Conservation (phyloP, 768 basidiomycete genomes). For the Tricholoma sp. region DNA sequence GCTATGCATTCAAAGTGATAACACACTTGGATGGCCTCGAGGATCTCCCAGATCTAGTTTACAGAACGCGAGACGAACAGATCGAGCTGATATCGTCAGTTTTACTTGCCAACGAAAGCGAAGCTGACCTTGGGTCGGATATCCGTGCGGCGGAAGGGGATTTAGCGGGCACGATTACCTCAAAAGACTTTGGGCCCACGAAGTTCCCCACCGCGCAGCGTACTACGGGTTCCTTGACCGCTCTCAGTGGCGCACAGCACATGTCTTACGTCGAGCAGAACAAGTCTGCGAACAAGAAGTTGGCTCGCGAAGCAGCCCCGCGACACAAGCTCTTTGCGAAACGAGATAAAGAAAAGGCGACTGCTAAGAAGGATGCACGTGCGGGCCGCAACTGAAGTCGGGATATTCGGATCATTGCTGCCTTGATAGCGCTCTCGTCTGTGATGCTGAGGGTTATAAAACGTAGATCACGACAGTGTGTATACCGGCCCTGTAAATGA, state of each 20-base stretch:
- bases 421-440: too few relatives aligned
- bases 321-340: constrained; percentile 81
- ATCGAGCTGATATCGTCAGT: constrained; percentile 95
- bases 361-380: constrained; percentile 40
- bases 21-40: constrained; percentile 94
- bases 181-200: constrained; percentile 79
- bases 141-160: constrained; percentile 81
- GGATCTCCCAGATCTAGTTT: constrained; percentile 81
- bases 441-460: too few relatives aligned
- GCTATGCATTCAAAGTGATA: constrained; percentile 99
- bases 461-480: too few relatives aligned
- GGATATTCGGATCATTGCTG: constrained; percentile 10
- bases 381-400: constrained; percentile 17
- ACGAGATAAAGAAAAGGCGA: constrained; percentile 71
- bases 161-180: constrained; percentile 79
- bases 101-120: constrained; percentile 84
- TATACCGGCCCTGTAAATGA: background rate
- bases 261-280: constrained; percentile 94
- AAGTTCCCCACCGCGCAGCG: constrained; percentile 67
- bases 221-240: constrained; percentile 76
- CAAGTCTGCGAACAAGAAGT: constrained; percentile 82
- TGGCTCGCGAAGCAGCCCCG: constrained; percentile 48
- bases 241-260: constrained; percentile 83
- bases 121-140: constrained; percentile 83
- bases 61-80: constrained; percentile 86